These are phyloP conservation scores for Pythium angustatum DNA, from an alignment of 352 stramenopile species.

Conservation along the genomic window DNA sequence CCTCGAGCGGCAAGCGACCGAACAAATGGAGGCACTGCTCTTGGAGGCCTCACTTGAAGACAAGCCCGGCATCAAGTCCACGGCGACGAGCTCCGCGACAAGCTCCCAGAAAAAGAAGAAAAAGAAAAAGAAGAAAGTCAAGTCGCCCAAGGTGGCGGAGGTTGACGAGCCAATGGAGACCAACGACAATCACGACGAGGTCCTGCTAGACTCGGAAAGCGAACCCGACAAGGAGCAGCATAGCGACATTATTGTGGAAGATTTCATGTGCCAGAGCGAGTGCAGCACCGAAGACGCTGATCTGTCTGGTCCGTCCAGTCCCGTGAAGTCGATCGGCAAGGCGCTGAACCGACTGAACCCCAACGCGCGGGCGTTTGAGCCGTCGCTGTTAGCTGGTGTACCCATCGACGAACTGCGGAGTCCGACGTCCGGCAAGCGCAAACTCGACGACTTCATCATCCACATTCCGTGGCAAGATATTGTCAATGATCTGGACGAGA, in stretches of 20 bases:
- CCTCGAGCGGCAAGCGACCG: constrained; percentile 62
- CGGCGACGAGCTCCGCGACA: not conserved
- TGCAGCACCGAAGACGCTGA: constrained; percentile 28
- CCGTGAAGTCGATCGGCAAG: constrained; percentile 14
- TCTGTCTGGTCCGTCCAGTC: constrained; percentile 21
- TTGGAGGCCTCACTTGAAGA: constrained; percentile 40
- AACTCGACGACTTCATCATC: constrained; percentile 74
- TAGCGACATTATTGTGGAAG: constrained; percentile 3
- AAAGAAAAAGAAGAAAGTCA: constrained; percentile 30
- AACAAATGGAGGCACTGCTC: constrained; percentile 79
- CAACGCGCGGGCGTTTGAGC: constrained; percentile 58
- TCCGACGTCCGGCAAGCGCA: constrained; percentile 50
- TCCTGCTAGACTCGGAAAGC: constrained; percentile 5
- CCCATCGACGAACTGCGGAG: constrained; percentile 15
- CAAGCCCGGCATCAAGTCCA: constrained; percentile 5
- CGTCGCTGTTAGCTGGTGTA: constrained; percentile 14
- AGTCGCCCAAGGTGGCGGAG: not conserved
- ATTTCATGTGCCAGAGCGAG: constrained; percentile 20
- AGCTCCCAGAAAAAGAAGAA: constrained; percentile 36
- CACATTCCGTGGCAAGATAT: constrained; percentile 36
- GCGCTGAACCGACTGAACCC: constrained; percentile 47
- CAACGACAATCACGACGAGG: not conserved
- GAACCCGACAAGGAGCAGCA: constrained; percentile 18
- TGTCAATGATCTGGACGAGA: constrained; percentile 6
- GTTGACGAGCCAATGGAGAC: not conserved